These are phyloP conservation scores for Flammula alnicola DNA, from an alignment of 1,284 basidiomycete genomes.

Conservation along the genomic window DNA sequence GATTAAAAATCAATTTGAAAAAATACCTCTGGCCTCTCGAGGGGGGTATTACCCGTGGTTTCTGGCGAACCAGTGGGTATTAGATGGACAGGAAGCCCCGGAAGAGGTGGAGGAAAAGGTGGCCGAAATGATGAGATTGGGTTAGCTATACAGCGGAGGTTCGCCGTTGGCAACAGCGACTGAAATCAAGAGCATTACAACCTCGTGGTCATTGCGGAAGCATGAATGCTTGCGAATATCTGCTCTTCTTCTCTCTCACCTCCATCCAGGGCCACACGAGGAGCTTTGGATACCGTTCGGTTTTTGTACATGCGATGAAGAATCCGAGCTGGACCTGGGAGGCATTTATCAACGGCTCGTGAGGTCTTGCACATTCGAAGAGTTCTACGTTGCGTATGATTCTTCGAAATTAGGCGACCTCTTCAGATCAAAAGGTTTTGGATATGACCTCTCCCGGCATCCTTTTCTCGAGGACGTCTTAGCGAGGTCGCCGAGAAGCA, in stretches of 20 bases:
- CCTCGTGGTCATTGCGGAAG: background rate
- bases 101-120: background rate
- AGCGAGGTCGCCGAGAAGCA: constrained; percentile 17
- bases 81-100: background rate
- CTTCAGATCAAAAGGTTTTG: constrained; percentile 23
- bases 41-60: background rate
- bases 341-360: constrained; percentile 31
- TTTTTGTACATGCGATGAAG: constrained; percentile 30
- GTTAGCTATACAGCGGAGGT: background rate
- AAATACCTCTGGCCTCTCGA: background rate
- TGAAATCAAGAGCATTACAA: background rate
- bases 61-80: background rate
- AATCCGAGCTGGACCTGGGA: constrained; percentile 21
- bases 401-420: constrained; percentile 28
- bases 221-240: background rate
- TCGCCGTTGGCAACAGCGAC: background rate
- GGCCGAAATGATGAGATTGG: background rate
- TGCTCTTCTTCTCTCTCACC: background rate
- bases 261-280: background rate
- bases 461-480: constrained; percentile 33
- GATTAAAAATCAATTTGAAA: constrained; percentile 36
- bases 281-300: constrained; percentile 32
- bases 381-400: constrained; percentile 35
- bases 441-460: background rate
- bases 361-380: constrained; percentile 34